A percentile compares a stretch with the other conserved stretches of the same genome.
phyloP scores from a whole-genome alignment of 768 basidiomycete species.

The Trametes punicea region DNA sequence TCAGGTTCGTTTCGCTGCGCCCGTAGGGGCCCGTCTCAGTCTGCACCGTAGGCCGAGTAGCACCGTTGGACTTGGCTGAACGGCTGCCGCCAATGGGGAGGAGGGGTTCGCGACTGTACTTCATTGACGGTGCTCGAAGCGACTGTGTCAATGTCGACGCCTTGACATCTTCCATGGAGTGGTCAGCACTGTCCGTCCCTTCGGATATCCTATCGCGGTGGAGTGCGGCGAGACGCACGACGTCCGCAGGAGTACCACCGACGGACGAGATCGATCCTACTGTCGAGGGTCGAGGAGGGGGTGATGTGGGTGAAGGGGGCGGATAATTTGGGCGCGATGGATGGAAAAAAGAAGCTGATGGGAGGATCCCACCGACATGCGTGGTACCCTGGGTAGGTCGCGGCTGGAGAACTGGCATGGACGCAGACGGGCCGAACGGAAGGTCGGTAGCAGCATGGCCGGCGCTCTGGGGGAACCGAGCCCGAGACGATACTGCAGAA shows the following conservation, averaged over 20 bases:
- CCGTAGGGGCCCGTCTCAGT: constrained; percentile 27
- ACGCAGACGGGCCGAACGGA: constrained; percentile 21
- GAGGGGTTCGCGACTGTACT: constrained; percentile 71
- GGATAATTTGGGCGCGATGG: constrained; percentile 60
- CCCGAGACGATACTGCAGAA: constrained; percentile 14
- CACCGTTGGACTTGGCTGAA: constrained; percentile 18
- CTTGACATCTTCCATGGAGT: constrained; percentile 30
- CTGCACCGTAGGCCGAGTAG: constrained; percentile 27
- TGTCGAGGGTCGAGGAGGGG: constrained; percentile 30
- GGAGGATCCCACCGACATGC: constrained; percentile 72
- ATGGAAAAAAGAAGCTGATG: constrained; percentile 76
- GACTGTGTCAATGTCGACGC: constrained; percentile 37
- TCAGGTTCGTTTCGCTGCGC: constrained; percentile 27
- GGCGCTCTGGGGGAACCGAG: constrained; percentile 11
- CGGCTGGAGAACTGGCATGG: constrained; percentile 23
- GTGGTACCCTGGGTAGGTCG: constrained; percentile 32
- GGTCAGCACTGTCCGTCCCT: constrained; percentile 32
- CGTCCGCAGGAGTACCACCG: constrained; percentile 27
- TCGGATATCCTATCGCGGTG: constrained; percentile 39
- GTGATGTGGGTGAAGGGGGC: constrained; percentile 37
- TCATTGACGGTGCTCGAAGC: constrained; percentile 38
- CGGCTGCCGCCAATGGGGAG: constrained; percentile 46
- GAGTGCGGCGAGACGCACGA: constrained; percentile 41
- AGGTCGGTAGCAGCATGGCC: constrained; percentile 15
- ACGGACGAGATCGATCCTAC: constrained; percentile 29